Percentiles rank a stretch among this genome's conserved stretches.
Conservation (phyloP, 2,329 filamentous ascomycete genomes). For the Fusarium anthophilum region DNA sequence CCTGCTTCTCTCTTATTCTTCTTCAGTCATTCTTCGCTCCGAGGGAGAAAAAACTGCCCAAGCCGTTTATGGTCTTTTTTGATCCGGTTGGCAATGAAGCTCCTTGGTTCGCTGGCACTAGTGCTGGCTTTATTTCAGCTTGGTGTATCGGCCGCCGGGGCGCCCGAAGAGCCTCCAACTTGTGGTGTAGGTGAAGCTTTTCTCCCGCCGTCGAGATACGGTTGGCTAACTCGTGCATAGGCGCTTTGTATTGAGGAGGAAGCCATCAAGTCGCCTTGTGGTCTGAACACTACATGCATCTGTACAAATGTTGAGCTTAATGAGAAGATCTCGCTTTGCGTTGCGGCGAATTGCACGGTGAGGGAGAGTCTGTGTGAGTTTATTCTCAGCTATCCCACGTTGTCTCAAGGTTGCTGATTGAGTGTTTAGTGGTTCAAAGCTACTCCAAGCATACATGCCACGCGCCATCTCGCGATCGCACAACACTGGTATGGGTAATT, state of each 20-base stretch:
- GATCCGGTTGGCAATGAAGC: constrained; percentile 21
- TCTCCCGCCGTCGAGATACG: fast-evolving
- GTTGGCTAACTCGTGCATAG: background rate
- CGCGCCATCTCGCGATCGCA: constrained; percentile 12
- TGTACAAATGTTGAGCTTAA: constrained; percentile 16
- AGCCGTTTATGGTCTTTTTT: background rate
- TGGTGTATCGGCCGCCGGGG: constrained; percentile 19
- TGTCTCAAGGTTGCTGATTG: background rate
- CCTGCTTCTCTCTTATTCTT: background rate
- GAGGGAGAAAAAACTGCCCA: background rate
- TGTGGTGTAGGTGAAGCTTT: constrained; percentile 15
- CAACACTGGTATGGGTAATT: constrained; percentile 1
- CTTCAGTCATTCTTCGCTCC: background rate
- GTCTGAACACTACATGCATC: constrained; percentile 11
- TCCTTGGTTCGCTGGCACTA: background rate
- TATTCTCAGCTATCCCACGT: fast-evolving
- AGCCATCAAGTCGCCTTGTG: constrained; percentile 11
- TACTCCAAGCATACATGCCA: constrained; percentile 16
- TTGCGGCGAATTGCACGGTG: constrained; percentile 1
- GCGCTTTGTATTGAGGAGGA: background rate
- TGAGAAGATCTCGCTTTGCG: constrained; percentile 8
- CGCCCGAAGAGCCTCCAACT: constrained; percentile 13
- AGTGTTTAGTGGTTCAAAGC: background rate
- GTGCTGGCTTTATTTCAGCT: constrained; percentile 19
- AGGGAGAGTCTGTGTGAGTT: constrained; percentile 1